Evolutionary conservation across 768 basidiomycete genomes (phyloP).

Genomic region (Termitomyces eurrhizus): DNA sequence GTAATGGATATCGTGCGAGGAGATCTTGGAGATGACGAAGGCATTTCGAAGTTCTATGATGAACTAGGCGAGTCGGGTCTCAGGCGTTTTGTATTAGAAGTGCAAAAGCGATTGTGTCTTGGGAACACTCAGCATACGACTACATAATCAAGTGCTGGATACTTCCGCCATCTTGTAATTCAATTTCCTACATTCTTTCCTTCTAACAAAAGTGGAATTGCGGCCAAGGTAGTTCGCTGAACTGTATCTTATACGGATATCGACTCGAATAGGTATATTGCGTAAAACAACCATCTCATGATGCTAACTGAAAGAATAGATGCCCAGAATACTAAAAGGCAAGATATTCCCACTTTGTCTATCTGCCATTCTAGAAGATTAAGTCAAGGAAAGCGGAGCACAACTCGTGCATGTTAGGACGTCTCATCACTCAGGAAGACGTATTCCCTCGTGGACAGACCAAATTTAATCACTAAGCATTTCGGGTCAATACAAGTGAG

Average conservation of each 20-base stretch:
- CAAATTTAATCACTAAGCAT: constrained; percentile 76
- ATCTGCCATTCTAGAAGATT: background rate
- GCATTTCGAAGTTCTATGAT: constrained; percentile 34
- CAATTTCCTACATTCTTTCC: background rate
- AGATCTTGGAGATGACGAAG: constrained; percentile 43
- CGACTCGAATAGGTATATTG: too few relatives aligned
- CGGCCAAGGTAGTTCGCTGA: background rate
- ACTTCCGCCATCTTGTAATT: background rate
- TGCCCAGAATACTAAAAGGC: too few relatives aligned
- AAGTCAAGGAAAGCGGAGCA: background rate
- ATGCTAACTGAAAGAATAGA: too few relatives aligned
- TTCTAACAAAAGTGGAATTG: background rate
- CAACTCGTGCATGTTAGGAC: constrained; percentile 22
- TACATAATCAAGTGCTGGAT: too few relatives aligned
- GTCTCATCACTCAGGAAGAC: constrained; percentile 82
- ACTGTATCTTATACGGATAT: too few relatives aligned
- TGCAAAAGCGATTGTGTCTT: background rate
- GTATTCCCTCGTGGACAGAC: constrained; percentile 76
- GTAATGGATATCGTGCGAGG: constrained; percentile 44
- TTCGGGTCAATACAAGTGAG: background rate
- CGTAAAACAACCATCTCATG: too few relatives aligned
- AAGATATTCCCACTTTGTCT: background rate
- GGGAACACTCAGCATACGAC: background rate
- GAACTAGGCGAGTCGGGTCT: constrained; percentile 1
- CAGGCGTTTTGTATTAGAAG: background rate